Base-by-base conservation (phyloP, 192 early-diverging fungal genomes). In the Obelidium mucronatum region DNA sequence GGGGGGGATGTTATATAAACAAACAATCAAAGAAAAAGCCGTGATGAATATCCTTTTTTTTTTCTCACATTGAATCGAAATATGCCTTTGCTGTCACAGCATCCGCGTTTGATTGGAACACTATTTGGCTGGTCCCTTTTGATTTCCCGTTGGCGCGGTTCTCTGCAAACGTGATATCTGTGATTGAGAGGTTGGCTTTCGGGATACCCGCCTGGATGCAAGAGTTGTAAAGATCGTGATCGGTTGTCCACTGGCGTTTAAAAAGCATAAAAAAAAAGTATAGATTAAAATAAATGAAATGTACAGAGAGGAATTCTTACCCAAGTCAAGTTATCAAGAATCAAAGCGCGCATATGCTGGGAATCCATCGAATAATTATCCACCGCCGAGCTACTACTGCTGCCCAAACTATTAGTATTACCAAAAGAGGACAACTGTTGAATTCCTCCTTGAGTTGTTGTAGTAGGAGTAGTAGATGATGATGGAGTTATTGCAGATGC, bases 221-320 rank as follows among this genome's bases (percentile, higher is more conserved):
- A 11, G 67, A 40, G 24, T 26, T 40, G 44, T 69, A 69, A 8
- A 69, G 31, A n/a, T 69, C 67, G 44, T 69, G 42, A 44, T 69
- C 67, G 13, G 67, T 69, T 34, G 67, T 69, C 67, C 67, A 69
- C 67, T 69, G 39, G 42, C n/a, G n/a, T n/a, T n/a, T n/a, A 44
- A 65, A 19, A 65, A 15, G 0, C 17, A 65, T 15, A 26, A 37
- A 13, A 65, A 37, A 37, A 22, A 65, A 36, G 28, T 34, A 36
- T 17, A 24, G 34, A 15, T 24, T 37, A 40, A n/a, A 52, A 52
- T n/a, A n/a, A 52, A 13, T 13, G 51, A 52, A n/a, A 15, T 52
- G 51, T 17, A 52, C 13, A 52, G n/a, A n/a, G n/a, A 52, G n/a
- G n/a, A 13, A 13, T 17, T 22, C 67, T 28, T 19, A 69, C 67